phyloP scores from a whole-genome alignment of 768 basidiomycete species.

The Gymnopilus dilepis region DNA sequence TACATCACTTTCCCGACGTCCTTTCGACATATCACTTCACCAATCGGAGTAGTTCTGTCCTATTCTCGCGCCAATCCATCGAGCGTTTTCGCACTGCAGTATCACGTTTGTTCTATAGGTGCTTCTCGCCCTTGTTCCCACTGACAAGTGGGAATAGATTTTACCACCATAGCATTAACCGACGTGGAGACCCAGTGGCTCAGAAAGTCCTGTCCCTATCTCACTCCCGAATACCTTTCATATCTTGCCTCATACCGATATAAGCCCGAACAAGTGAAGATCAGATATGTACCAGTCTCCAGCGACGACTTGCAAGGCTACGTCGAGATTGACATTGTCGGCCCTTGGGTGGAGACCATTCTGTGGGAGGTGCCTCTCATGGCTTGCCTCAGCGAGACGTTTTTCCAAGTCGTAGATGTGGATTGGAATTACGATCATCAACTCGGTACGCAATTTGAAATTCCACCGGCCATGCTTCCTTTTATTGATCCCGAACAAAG shows the following conservation, averaged over 20 bases:
- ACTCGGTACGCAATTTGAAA: slow-evolving; percentile 52
- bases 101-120: slow-evolving; percentile 47
- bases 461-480: not conserved
- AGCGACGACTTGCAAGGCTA: slow-evolving; percentile 57
- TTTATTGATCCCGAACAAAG: slow-evolving; percentile 41
- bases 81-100: slow-evolving; percentile 62
- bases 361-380: slow-evolving; percentile 97
- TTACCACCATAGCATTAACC: slow-evolving; percentile 66
- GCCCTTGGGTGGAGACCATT: slow-evolving; percentile 84
- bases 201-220: slow-evolving; percentile 69
- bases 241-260: slow-evolving; percentile 75
- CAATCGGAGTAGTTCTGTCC: slow-evolving; percentile 67
- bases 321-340: slow-evolving; percentile 74
- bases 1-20: slow-evolving; percentile 75
- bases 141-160: slow-evolving; percentile 50
- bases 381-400: slow-evolving; percentile 89
- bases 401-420: slow-evolving; percentile 74
- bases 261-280: slow-evolving; percentile 73
- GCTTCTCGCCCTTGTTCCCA: slow-evolving; percentile 10
- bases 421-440: slow-evolving; percentile 91
- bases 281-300: slow-evolving; percentile 65
- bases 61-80: slow-evolving; percentile 71
- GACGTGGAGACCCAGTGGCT: slow-evolving; percentile 73
- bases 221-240: slow-evolving; percentile 73
- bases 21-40: slow-evolving; percentile 81